A percentile compares a stretch with the other conserved stretches of the same genome.
Evolutionary conservation across 78 protist genomes (phyloP).

Genomic region (Dictyostelium intermedium): DNA sequence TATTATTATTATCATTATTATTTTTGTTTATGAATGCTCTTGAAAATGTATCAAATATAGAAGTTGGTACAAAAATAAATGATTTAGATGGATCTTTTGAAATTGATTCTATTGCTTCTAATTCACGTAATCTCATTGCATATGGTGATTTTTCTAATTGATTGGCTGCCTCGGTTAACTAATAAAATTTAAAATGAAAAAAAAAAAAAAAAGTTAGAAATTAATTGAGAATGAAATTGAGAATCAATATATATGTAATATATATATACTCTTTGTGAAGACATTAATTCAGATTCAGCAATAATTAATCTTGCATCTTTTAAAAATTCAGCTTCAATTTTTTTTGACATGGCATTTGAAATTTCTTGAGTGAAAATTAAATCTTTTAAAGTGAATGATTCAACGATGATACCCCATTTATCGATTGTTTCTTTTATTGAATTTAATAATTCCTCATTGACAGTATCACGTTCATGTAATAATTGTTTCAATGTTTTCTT

Average conservation of each 20-base stretch:
- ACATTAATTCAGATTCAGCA: constrained; percentile 9
- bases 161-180: background rate
- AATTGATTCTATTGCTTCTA: constrained; percentile 25
- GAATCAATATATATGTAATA: background rate
- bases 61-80: constrained; percentile 41
- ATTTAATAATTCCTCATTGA: background rate
- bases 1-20: background rate
- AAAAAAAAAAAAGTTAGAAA: background rate
- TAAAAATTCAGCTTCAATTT: constrained; percentile 44
- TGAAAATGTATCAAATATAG: background rate
- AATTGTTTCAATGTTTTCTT: constrained; percentile 31
- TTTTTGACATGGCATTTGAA: constrained; percentile 50
- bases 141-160: constrained; percentile 39
- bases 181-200: background rate
- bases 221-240: background rate
- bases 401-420: background rate
- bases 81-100: constrained; percentile 53
- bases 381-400: constrained; percentile 3
- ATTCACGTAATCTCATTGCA: constrained; percentile 32
- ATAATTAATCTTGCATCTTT: constrained; percentile 26
- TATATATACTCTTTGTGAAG: background rate
- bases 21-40: background rate
- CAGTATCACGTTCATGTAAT: constrained; percentile 33
- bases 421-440: background rate
- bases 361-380: constrained; percentile 43